Evolutionary conservation across 257 asterid genomes (phyloP).

Genomic region (Knoxia roxburghii): DNA sequence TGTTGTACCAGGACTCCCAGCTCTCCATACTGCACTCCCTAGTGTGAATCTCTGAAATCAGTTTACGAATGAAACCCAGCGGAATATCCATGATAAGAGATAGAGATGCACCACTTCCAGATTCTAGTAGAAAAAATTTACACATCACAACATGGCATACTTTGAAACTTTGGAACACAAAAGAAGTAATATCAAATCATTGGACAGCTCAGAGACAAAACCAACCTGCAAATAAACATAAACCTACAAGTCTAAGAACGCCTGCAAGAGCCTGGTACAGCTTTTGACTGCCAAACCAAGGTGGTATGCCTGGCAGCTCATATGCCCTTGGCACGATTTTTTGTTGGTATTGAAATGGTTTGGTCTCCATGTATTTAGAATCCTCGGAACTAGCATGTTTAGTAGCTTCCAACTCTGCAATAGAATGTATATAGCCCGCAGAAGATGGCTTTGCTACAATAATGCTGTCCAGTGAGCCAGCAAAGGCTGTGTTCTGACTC

Average conservation of each 20-base stretch:
- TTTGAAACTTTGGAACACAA: conserved; percentile 8
- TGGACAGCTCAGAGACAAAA: conserved; percentile 18
- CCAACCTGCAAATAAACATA: conserved; percentile 67
- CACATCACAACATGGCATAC: conserved; percentile 16
- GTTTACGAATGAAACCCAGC: conserved; percentile 65
- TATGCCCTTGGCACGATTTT: conserved; percentile 41
- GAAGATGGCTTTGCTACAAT: conserved; percentile 47
- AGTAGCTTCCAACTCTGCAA: conserved; percentile 70
- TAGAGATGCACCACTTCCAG: conserved; percentile 60
- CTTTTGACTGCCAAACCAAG: conserved; percentile 91
- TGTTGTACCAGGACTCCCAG: conserved; percentile 84
- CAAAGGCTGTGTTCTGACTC: conserved; percentile 76
- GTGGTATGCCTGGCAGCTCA: conserved; percentile 85
- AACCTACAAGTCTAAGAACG: conserved; percentile 73
- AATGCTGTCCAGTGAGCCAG: conserved; percentile 82
- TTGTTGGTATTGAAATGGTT: conserved; percentile 22
- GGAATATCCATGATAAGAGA: conserved; percentile 68
- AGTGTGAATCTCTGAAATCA: conserved; percentile 59
- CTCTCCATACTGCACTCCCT: conserved; percentile 58
- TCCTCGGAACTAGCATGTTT: conserved; percentile 23
- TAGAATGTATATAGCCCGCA: conserved; percentile 74
- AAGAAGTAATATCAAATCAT: conserved; percentile 16
- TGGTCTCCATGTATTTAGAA: conserved; percentile 30
- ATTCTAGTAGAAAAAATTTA: conserved; percentile 38
- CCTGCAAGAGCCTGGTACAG: conserved; percentile 74